Conservation (phyloP, 192 early-diverging fungal species). For the Backusella luteola region DNA sequence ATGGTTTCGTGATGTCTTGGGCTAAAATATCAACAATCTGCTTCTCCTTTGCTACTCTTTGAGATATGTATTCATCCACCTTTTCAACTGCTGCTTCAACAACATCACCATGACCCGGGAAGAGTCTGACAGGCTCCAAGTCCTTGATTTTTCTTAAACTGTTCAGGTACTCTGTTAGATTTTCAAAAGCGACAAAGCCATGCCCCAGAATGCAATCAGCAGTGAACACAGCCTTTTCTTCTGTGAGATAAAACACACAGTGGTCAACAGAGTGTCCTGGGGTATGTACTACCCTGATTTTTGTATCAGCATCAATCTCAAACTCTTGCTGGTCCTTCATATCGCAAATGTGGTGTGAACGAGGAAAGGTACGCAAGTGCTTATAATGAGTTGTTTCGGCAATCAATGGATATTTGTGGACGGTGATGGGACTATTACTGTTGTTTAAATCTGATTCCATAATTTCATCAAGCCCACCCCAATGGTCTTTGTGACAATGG, state of each 20-base stretch:
- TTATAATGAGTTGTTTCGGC: not conserved
- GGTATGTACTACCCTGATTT: constrained; percentile 61
- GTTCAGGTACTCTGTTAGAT: constrained; percentile 65
- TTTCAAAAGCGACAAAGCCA: constrained; percentile 75
- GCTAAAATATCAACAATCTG: constrained; percentile 56
- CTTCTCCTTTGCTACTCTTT: constrained; percentile 69
- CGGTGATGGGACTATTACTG: constrained; percentile 9
- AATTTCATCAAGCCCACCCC: constrained; percentile 51
- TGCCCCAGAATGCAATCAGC: constrained; percentile 86
- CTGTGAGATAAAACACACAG: constrained; percentile 63
- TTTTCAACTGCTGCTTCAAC: constrained; percentile 61
- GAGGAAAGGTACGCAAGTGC: constrained; percentile 24
- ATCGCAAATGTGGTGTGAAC: constrained; percentile 9
- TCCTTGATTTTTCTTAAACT: constrained; percentile 58
- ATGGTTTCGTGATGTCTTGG: not conserved
- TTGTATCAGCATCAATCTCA: constrained; percentile 53
- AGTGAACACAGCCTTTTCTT: constrained; percentile 68
- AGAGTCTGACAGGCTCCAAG: constrained; percentile 42
- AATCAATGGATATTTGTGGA: constrained; percentile 8
- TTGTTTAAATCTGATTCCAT: constrained; percentile 24
- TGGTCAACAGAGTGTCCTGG: constrained; percentile 86
- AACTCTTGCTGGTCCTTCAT: constrained; percentile 62
- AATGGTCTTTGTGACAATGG: constrained; percentile 67
- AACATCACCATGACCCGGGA: constrained; percentile 73
- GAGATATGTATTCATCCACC: constrained; percentile 72